Base-by-base conservation (phyloP, 139 green algal species). In the Chlorella sp. region DNA sequence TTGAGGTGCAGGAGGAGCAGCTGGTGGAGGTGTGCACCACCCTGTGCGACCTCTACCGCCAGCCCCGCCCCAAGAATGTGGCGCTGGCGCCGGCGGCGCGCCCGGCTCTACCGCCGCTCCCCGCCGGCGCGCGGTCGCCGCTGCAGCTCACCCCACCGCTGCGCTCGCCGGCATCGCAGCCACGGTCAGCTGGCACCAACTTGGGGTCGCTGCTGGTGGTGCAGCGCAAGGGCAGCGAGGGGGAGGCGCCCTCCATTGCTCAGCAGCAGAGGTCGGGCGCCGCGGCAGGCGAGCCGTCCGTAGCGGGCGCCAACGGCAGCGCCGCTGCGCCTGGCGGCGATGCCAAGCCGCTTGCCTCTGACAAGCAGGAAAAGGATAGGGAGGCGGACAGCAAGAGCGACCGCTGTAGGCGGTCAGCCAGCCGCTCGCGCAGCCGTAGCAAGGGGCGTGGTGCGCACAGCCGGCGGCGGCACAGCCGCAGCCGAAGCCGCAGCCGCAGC, bases 21-120 rank as follows among this genome's bases (percentile, higher is more conserved):
- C 82, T 99, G 34, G 89, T 93, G 15, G 94, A 96, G 36, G 95
- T 98, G 16, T 94, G 91, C 2, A 34, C 87, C 15, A 76, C 84
- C 14, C 81, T 98, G 37, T 82, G 93, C 36, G 88, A 91, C 61
- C 92, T 98, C 22, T 91, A 91, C 88, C 30, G 34, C 69, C 68
- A 68, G 39, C 84, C 83, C 3, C 61, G 64, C 3, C 22, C 83
- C 9, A 37, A 40, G 21, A 32, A 88, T 39, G 37, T 68, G 66
- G 30, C 30, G 64, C 83, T 81, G 68, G 19, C 15, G 78, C 39
- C 64, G 21, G 64, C 64, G 2, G 11, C 64, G 11, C 64, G 21
- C 22, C 64, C 24, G 61, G 37, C 36, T 22, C 36, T 71, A 12
- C 37, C 64, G 61, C 24, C 37, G 64, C 2, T 40, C 64, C 36